Evolutionary conservation across 108 stramenopile genomes (phyloP).

Genomic region (Cyclostephanos tholiformis): DNA sequence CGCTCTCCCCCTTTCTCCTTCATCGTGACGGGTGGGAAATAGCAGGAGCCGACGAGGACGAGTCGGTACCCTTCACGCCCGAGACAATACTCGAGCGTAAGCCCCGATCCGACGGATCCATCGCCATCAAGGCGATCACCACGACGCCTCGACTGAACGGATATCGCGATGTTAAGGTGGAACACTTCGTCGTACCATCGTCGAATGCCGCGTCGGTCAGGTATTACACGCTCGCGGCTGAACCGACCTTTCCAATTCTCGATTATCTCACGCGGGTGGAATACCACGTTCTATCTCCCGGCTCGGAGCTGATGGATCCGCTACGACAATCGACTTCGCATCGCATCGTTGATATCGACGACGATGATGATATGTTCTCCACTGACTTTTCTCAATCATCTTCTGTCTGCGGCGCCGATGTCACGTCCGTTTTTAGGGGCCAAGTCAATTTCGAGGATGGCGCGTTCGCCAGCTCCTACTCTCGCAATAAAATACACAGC

Average conservation of each 20-base stretch:
- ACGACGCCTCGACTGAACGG: slow-evolving; percentile 19
- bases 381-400: slow-evolving; percentile 9
- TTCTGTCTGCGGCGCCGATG: neutral
- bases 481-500: neutral
- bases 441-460: neutral
- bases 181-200: slow-evolving; percentile 7
- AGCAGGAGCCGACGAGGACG: too few species aligned
- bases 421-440: slow-evolving; percentile 1
- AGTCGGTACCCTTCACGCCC: neutral
- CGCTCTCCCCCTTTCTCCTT: slow-evolving; percentile 5
- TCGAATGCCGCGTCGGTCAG: slow-evolving; percentile 4
- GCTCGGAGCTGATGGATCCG: slow-evolving; percentile 5
- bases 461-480: neutral
- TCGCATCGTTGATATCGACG: neutral
- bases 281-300: slow-evolving; percentile 15
- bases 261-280: slow-evolving; percentile 31
- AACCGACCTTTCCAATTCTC: neutral
- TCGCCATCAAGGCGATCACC: slow-evolving; percentile 15
- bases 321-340: neutral
- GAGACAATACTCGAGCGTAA: slow-evolving; percentile 3
- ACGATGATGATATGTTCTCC: slow-evolving; percentile 13
- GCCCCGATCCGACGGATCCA: slow-evolving; percentile 17
- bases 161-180: slow-evolving; percentile 16
- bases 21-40: neutral
- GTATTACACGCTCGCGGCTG: neutral